phyloP scores from a whole-genome alignment of 495 filamentous ascomycete species.

The Pseudevernia furfuracea region DNA sequence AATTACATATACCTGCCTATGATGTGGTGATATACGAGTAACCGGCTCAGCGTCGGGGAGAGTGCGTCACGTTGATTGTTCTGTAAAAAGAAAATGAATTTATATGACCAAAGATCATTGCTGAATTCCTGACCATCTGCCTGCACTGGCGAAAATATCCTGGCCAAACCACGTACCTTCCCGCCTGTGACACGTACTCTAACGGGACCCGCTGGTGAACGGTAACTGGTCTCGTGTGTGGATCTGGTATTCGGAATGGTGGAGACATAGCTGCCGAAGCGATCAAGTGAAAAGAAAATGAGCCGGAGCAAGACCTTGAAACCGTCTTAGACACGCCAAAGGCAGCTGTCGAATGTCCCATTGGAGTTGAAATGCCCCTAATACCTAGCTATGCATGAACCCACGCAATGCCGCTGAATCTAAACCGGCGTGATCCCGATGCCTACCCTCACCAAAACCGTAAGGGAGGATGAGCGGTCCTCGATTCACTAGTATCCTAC shows the following conservation, averaged over 20 bases:
- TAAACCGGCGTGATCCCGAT: not conserved
- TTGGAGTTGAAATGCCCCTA: constrained; percentile 18
- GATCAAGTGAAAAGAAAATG: not conserved
- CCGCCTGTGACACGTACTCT: not conserved
- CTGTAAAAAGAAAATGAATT: no score
- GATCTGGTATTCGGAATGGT: not conserved
- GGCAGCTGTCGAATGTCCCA: not conserved
- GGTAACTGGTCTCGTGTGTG: not conserved
- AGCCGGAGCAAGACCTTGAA: not conserved
- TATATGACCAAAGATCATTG: no score
- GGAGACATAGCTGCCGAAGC: not conserved
- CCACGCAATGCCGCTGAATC: not conserved
- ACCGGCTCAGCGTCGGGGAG: no score
- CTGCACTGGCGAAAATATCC: not conserved
- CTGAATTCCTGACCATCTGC: not conserved
- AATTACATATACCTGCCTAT: no score
- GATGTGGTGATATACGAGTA: no score
- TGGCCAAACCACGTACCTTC: not conserved
- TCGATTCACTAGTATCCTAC: constrained; percentile 7
- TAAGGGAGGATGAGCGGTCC: not conserved
- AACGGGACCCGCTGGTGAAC: not conserved
- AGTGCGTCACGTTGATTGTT: no score
- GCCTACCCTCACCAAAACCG: not conserved
- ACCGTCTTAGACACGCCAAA: not conserved
- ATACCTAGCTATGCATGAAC: constrained; percentile 17